A percentile compares a stretch with the other conserved stretches of the same genome.
Evolutionary conservation across 1,139 yeast species (phyloP).

Genomic region (Pneumocystis oryctolagi): DNA sequence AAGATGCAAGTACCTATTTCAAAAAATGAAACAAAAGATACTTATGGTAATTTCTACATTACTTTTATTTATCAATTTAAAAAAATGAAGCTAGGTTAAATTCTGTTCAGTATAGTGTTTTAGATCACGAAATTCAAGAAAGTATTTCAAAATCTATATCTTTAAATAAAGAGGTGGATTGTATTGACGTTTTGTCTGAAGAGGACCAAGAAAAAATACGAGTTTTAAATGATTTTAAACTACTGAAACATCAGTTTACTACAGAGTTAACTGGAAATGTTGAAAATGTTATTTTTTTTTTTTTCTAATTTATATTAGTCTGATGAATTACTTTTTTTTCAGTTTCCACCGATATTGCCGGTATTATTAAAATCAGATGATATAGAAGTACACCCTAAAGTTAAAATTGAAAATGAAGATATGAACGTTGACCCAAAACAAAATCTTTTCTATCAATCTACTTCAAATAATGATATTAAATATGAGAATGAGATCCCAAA

Average conservation of each 20-base stretch:
- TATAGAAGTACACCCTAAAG: slow-evolving; percentile 10
- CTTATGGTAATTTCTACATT: not conserved
- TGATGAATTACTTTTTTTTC: slow-evolving; percentile 42
- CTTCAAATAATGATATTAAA: not conserved
- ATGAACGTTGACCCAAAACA: slow-evolving; percentile 4
- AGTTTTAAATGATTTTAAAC: not conserved
- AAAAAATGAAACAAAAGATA: not conserved
- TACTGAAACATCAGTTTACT: not conserved
- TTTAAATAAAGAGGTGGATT: not conserved
- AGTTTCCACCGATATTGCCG: slow-evolving; percentile 59
- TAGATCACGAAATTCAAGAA: not conserved
- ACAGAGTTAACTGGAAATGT: not conserved
- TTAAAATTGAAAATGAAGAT: slow-evolving; percentile 9
- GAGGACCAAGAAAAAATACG: not conserved
- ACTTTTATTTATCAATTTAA: not conserved
- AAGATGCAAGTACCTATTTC: not conserved
- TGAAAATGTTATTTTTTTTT: not conserved
- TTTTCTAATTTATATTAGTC: slow-evolving; percentile 1
- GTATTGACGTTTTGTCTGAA: not conserved
- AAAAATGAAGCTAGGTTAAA: not conserved
- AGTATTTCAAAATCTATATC: not conserved
- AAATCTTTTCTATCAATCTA: slow-evolving; percentile 1
- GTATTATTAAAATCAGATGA: slow-evolving; percentile 24
- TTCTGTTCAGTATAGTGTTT: not conserved
- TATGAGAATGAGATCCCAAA: slow-evolving; percentile 4